A percentile compares a stretch with the other conserved stretches of the same genome.
These are phyloP conservation scores for Brassica balearica DNA, from an alignment of 441 rosid species.

Conservation along the genomic window DNA sequence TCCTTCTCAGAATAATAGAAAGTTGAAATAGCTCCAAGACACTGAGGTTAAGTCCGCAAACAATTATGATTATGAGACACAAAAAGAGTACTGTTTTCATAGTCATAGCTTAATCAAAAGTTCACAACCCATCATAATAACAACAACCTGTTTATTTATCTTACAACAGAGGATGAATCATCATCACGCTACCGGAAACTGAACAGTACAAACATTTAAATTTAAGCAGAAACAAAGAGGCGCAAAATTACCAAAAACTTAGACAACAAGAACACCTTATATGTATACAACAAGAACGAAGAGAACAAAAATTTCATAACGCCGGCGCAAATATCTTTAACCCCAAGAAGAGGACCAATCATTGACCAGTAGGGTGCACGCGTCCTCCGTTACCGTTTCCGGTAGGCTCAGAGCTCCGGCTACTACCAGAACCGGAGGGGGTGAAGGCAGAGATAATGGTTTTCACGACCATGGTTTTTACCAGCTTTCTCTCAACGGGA, in stretches of 20 bases:
- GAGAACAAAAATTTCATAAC: constrained; percentile 4
- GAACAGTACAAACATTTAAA: background rate
- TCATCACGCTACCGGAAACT: background rate
- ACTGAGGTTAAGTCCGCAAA: background rate
- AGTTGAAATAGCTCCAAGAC: background rate
- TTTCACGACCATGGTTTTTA: constrained; percentile 48
- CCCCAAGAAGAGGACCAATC: constrained; percentile 23
- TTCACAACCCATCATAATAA: background rate
- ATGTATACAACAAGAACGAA: background rate
- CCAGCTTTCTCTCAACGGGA: constrained; percentile 47
- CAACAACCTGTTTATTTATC: background rate
- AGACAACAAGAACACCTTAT: background rate
- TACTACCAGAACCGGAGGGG: constrained; percentile 13
- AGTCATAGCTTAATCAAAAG: background rate
- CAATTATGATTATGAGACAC: background rate
- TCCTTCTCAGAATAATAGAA: background rate
- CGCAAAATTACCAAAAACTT: background rate
- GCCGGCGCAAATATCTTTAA: background rate
- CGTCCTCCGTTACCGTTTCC: constrained; percentile 17
- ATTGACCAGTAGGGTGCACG: constrained; percentile 16
- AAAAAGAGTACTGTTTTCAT: background rate
- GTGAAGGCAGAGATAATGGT: constrained; percentile 30
- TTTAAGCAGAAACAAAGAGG: background rate
- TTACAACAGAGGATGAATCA: background rate
- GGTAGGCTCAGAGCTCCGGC: constrained; percentile 1